Evolutionary conservation across 257 asterid genomes (phyloP), one percentile per base, ranked within the genome.

Genomic region (Galeopsis tetrahit): DNA sequence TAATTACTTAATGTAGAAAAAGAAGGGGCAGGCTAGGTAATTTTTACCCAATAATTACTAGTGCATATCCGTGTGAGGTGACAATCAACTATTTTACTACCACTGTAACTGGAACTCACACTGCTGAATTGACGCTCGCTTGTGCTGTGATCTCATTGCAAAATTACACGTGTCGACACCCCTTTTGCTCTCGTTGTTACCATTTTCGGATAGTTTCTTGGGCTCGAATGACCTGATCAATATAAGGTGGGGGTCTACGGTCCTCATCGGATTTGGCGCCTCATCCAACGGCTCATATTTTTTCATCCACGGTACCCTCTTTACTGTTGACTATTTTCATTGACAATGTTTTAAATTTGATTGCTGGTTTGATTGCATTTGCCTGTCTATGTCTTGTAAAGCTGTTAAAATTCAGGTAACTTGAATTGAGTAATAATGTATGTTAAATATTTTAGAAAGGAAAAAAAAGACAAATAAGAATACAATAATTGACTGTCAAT

Each of bases 71-170:
- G 70, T 63, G 61, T 72, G 52, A 65, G 38, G 67, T 72, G 72
- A 78, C 76, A 34, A 63, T 76, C 58, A 31, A 75, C 40, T 63
- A 21, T 63, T 40, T 35, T 63, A 21, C 55, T 63, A 39, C 52
- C 61, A 64, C 78, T 63, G 71, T 2, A 53, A 63, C 71, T 71
- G 51, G 3, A 28, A 70, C 59, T 72, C 55, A 1, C 13, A 73
- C 66, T 71, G 58, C 58, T 81, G 85, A 82, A 63, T 75, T 75
- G 81, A 78, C 85, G 74, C 66, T 78, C 32, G 75, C 79, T 79
- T 73, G 78, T 34, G 46, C 31, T 60, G 36, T 44, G 53, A 48
- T 1, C 28, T 77, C 82, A 49, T 66, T 66, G 8, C 59, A 36
- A 21, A 0, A 4, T 4, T 74, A 68, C 83, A 82, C 85, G 81